phyloP scores from a whole-genome alignment of 352 stramenopile species.

The Phytophthora tubulina region DNA sequence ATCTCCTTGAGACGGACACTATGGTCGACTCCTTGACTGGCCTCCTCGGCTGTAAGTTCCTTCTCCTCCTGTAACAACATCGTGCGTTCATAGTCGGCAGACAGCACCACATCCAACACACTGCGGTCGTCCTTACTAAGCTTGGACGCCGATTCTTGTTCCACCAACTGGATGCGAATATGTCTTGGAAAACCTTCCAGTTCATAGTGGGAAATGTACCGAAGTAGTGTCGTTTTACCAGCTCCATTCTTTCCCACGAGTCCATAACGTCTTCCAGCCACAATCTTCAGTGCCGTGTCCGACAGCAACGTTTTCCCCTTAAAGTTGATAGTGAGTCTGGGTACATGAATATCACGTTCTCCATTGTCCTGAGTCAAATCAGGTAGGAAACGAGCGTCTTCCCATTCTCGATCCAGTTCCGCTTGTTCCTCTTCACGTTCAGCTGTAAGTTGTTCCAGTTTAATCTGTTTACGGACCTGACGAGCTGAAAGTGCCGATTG shows the following conservation, averaged over 20 bases:
- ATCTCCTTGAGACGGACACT: constrained; percentile 76
- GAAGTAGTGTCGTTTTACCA: constrained; percentile 96
- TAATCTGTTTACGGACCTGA: constrained; percentile 84
- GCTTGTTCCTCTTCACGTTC: constrained; percentile 67
- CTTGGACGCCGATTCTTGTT: constrained; percentile 94
- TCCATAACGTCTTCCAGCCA: constrained; percentile 88
- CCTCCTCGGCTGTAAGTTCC: constrained; percentile 70
- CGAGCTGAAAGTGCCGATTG: constrained; percentile 80
- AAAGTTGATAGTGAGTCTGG: constrained; percentile 90
- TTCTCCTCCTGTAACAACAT: constrained; percentile 95
- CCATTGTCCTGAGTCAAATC: constrained; percentile 84
- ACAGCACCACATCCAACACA: constrained; percentile 95
- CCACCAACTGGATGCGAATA: constrained; percentile 96
- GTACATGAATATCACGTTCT: constrained; percentile 90
- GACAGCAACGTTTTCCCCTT: constrained; percentile 91
- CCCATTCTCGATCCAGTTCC: constrained; percentile 81
- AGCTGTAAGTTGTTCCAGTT: constrained; percentile 70
- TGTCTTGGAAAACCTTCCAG: constrained; percentile 97
- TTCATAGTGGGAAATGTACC: constrained; percentile 96
- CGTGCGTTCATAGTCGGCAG: constrained; percentile 95
- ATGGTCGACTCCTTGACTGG: constrained; percentile 49
- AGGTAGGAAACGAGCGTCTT: constrained; percentile 78
- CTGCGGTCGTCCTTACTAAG: constrained; percentile 81
- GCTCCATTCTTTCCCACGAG: constrained; percentile 94
- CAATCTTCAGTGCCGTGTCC: constrained; percentile 89